These are phyloP conservation scores for Voacanga thouarsii DNA, from an alignment of 257 asterid species.

Conservation along the genomic window DNA sequence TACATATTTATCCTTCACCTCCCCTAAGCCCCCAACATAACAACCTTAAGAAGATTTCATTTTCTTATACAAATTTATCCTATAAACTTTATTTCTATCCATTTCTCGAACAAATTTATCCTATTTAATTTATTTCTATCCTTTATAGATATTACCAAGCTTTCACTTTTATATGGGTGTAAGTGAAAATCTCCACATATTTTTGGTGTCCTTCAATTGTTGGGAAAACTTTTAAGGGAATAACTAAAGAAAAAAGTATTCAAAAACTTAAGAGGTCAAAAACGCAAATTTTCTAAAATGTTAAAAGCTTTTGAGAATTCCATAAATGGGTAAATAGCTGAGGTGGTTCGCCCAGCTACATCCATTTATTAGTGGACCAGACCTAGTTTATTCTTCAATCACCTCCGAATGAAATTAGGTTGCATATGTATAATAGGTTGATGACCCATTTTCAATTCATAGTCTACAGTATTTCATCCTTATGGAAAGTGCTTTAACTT, in stretches of 20 bases:
- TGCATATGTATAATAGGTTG: background rate
- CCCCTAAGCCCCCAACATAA: background rate
- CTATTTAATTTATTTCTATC: background rate
- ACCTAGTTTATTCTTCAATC: background rate
- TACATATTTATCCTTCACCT: background rate
- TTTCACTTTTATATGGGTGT: background rate
- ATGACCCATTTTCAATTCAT: background rate
- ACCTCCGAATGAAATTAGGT: background rate
- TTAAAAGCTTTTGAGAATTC: background rate
- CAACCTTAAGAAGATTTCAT: background rate
- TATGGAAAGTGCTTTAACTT: background rate
- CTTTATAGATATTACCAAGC: background rate
- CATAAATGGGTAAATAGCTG: background rate
- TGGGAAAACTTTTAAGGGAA: background rate
- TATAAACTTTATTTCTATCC: no score
- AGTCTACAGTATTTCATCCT: background rate
- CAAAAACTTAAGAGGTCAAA: background rate
- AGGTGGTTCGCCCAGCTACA: background rate
- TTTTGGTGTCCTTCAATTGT: background rate
- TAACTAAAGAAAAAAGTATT: background rate
- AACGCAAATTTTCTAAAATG: background rate
- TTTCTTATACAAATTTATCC: no score
- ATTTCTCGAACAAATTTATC: background rate
- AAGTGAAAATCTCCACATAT: background rate
- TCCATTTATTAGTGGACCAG: background rate